These are phyloP conservation scores for Trametes gibbosa DNA, from an alignment of 768 basidiomycete species.

Conservation along the genomic window DNA sequence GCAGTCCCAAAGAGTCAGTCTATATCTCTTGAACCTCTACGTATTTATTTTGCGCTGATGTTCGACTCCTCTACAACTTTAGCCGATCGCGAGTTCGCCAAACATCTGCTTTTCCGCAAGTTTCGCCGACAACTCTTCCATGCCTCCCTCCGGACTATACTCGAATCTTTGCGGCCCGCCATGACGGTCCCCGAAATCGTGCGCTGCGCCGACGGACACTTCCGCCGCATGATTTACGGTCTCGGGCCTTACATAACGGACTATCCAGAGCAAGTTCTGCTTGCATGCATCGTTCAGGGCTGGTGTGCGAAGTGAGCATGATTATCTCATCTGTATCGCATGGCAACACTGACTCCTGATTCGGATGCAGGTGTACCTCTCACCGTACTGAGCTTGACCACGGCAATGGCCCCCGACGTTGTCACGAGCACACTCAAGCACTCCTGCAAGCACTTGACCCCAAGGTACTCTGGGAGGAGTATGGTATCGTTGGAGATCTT, in stretches of 20 bases:
- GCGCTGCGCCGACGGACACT: conserved; percentile 28
- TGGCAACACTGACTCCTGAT: background rate
- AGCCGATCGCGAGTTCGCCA: background rate
- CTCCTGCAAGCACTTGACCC: background rate
- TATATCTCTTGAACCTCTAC: background rate
- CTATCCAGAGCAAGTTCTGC: conserved; percentile 31
- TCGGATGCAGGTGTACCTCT: conserved; percentile 14
- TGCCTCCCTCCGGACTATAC: background rate
- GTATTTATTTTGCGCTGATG: background rate
- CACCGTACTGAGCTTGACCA: conserved; percentile 7
- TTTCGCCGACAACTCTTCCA: conserved; percentile 1
- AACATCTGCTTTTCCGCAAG: background rate
- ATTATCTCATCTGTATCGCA: background rate
- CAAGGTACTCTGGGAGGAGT: conserved; percentile 4
- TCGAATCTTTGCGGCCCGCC: background rate
- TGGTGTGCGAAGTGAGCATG: conserved; percentile 23
- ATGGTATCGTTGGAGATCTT: conserved; percentile 5
- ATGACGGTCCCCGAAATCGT: conserved; percentile 15
- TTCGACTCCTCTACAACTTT: no score
- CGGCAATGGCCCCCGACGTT: background rate
- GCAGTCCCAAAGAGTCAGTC: conserved; percentile 33
- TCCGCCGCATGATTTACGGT: conserved; percentile 25
- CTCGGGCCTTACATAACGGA: conserved; percentile 33
- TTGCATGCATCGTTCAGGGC: conserved; percentile 21
- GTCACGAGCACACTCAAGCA: background rate